These are phyloP conservation scores for Daucus carota DNA, from an alignment of 129 eudicot species.

Conservation along the genomic window DH1_v3.0 NC_030387.2:18391501-18392000, in stretches of 20 bases:
- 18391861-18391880: slow-evolving; percentile 48
- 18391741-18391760: too few species aligned
- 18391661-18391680: not conserved
- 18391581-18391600: not conserved
- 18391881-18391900: slow-evolving; percentile 30
- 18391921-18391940: not conserved
- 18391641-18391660: slow-evolving; percentile 40
- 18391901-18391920: slow-evolving; percentile 37
- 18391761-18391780: too few species aligned
- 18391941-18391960: slow-evolving; percentile 12
- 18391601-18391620: slow-evolving; percentile 55
- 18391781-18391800: not conserved
- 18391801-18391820: slow-evolving; percentile 8
- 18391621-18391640: slow-evolving; percentile 87
- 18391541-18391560: too few species aligned
- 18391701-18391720: not conserved
- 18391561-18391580: too few species aligned
- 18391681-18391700: not conserved
- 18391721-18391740: too few species aligned
- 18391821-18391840: slow-evolving; percentile 64
- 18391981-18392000: too few species aligned
- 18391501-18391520: not conserved
- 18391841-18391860: slow-evolving; percentile 51
- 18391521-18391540: too few species aligned
- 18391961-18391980: slow-evolving; percentile 58